phyloP scores from a whole-genome alignment of 306 rosid genomes.

The Malus fusca region DNA sequence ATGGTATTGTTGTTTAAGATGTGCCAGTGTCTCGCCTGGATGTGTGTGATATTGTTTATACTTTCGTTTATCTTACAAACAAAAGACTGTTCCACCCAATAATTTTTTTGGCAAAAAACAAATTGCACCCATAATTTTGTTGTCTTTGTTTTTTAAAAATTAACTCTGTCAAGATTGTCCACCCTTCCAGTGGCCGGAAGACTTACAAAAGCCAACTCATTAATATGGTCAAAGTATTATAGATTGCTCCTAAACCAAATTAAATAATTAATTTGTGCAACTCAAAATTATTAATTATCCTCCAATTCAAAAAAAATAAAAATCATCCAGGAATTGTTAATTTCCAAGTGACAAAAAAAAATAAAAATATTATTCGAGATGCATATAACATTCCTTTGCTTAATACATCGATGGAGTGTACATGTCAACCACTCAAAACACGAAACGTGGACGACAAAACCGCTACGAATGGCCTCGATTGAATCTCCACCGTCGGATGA shows the following conservation, averaged over 20 bases:
- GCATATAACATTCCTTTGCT: not conserved
- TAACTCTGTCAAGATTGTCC: too few relatives aligned
- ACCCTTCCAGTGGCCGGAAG: fast-evolving
- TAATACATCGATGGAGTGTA: not conserved
- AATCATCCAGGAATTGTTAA: not conserved
- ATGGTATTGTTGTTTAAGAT: too few relatives aligned
- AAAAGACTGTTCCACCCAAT: not conserved
- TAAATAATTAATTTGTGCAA: not conserved
- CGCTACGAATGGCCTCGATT: not conserved
- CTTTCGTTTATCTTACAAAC: not conserved
- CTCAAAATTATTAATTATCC: not conserved
- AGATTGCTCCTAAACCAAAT: not conserved
- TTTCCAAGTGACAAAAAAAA: not conserved
- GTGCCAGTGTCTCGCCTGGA: too few relatives aligned
- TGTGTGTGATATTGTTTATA: too few relatives aligned
- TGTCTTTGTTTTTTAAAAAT: too few relatives aligned
- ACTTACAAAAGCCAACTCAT: not conserved
- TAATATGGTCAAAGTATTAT: not conserved
- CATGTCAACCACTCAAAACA: not conserved
- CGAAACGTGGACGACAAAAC: slow-evolving; percentile 11
- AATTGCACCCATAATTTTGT: too few relatives aligned
- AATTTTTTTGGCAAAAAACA: not conserved
- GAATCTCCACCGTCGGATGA: not conserved
- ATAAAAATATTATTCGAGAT: not conserved
- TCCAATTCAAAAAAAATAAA: too few relatives aligned